Conservation (phyloP, 2,329 filamentous ascomycete genomes). For the Alternaria conjuncta region DNA sequence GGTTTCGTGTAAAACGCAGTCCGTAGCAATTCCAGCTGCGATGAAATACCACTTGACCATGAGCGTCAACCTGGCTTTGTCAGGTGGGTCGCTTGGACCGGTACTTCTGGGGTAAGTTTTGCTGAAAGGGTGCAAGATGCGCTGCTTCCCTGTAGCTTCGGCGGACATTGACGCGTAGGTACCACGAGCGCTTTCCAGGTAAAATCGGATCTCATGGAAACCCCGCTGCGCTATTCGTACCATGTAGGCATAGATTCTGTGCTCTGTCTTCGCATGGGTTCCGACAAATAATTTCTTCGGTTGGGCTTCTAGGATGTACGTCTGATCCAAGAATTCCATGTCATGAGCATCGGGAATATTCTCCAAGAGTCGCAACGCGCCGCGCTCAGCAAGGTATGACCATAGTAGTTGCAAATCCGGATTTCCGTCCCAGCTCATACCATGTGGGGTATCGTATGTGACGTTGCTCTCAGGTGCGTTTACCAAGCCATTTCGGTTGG, state of each 20-base stretch:
- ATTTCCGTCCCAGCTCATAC: background rate
- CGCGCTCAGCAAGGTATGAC: conserved; percentile 4
- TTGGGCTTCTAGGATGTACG: conserved; percentile 2
- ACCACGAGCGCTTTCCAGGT: background rate
- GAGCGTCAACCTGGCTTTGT: conserved; percentile 6
- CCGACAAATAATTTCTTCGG: conserved; percentile 20
- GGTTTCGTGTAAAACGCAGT: conserved; percentile 15
- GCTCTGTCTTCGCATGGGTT: background rate
- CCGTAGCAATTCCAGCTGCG: conserved; percentile 16
- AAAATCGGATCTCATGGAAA: conserved; percentile 13
- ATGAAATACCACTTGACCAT: conserved; percentile 20
- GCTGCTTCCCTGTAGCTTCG: conserved; percentile 6
- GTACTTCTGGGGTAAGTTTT: conserved; percentile 12
- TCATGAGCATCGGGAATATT: conserved; percentile 13
- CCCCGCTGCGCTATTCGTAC: background rate
- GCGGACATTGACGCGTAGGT: background rate
- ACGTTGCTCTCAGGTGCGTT: background rate
- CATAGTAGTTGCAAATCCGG: conserved; percentile 5
- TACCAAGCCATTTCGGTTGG: background rate
- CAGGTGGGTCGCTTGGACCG: background rate
- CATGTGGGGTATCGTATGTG: background rate
- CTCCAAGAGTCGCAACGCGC: conserved; percentile 11
- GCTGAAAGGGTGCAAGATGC: conserved; percentile 19
- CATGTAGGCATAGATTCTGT: conserved; percentile 20
- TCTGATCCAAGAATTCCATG: conserved; percentile 14